Evolutionary conservation across 306 rosid species (phyloP).

Genomic region (Vigna trinervia): DNA sequence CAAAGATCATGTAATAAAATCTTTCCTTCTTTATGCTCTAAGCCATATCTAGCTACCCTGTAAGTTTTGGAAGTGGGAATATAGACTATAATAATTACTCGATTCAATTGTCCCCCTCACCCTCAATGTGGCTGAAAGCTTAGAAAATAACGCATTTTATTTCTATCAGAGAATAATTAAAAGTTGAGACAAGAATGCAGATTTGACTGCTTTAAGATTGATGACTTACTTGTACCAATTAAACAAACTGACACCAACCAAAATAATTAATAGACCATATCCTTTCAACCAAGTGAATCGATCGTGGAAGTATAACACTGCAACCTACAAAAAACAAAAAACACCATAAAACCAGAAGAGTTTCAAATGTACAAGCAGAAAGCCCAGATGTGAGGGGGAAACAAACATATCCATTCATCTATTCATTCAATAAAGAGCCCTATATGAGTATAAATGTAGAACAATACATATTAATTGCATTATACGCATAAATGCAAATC

Average conservation of each 20-base stretch:
- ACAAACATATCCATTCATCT: neutral
- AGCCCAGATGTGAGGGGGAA: neutral
- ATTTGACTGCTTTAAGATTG: neutral
- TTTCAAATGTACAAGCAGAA: constrained; percentile 31
- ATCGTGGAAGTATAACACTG: constrained; percentile 91
- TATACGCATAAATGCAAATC: neutral
- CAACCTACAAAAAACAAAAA: constrained; percentile 62
- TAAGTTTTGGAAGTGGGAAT: neutral
- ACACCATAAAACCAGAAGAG: constrained; percentile 35
- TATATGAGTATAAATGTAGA: neutral
- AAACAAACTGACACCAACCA: constrained; percentile 91
- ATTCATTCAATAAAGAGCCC: constrained; percentile 14
- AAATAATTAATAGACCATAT: constrained; percentile 77
- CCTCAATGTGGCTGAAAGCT: neutral
- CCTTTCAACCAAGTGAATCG: constrained; percentile 90
- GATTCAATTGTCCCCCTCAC: constrained; percentile 1
- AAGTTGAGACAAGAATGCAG: neutral
- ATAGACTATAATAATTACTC: neutral
- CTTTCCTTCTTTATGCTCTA: neutral
- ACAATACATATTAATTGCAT: neutral
- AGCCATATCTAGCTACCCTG: neutral
- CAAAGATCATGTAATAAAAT: neutral
- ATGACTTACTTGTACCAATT: constrained; percentile 97
- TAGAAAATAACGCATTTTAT: neutral
- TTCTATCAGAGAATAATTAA: constrained; percentile 25